These are phyloP conservation scores for Solanum sejunctum DNA, from an alignment of 257 asterid genomes.

Conservation along the genomic window DNA sequence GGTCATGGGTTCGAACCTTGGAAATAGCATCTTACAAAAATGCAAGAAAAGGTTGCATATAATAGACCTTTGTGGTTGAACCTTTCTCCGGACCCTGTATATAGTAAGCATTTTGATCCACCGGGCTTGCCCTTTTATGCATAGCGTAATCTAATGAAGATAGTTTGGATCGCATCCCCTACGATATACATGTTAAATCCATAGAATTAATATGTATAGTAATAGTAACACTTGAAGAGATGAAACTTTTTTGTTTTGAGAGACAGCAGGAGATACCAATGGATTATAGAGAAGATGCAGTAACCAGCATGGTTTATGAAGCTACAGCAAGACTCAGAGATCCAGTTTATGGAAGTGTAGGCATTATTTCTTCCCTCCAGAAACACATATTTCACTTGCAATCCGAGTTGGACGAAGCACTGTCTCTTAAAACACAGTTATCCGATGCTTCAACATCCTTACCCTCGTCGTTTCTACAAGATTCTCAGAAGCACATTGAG, in stretches of 20 bases:
- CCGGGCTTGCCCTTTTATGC: too few relatives aligned
- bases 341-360: slow-evolving; percentile 35
- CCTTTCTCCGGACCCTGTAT: too few relatives aligned
- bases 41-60: too few relatives aligned
- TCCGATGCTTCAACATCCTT: slow-evolving; percentile 12
- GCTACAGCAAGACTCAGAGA: slow-evolving; percentile 29
- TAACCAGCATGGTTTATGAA: slow-evolving; percentile 36
- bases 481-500: background rate
- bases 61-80: too few relatives aligned
- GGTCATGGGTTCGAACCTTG: too few relatives aligned
- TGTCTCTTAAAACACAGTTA: slow-evolving; percentile 18
- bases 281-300: slow-evolving; percentile 26
- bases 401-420: slow-evolving; percentile 16
- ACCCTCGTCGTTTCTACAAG: background rate
- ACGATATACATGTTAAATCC: background rate
- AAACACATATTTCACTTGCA: slow-evolving; percentile 19
- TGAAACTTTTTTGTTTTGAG: background rate
- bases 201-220: background rate
- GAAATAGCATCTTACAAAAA: too few relatives aligned
- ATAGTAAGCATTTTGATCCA: too few relatives aligned
- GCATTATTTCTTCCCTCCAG: slow-evolving; percentile 26
- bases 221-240: background rate
- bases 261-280: slow-evolving; percentile 24
- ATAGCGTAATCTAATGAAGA: background rate
- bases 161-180: background rate